Evolutionary conservation across 805 yeast genomes (phyloP).

Genomic region (Helenozyma baotianmanensis): DNA sequence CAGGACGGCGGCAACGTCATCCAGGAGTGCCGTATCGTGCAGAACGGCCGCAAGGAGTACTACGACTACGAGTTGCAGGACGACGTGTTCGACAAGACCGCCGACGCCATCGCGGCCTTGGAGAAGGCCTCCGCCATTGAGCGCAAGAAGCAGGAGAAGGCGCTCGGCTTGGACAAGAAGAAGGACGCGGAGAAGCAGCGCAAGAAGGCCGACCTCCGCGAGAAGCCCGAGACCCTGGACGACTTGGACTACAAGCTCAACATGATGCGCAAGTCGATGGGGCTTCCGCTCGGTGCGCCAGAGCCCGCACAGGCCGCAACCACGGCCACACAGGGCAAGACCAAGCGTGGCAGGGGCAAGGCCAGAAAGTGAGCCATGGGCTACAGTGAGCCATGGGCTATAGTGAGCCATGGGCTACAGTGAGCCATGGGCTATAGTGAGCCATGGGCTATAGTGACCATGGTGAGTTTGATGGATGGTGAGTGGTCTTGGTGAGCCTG

Average conservation of each 20-base stretch:
- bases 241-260: slow-evolving; percentile 34
- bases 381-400: no score
- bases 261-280: slow-evolving; percentile 22
- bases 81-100: slow-evolving; percentile 58
- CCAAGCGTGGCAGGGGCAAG: no score
- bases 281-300: slow-evolving; percentile 16
- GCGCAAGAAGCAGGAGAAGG: slow-evolving; percentile 42
- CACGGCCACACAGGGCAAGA: no score
- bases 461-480: no score
- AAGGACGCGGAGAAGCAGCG: slow-evolving; percentile 17
- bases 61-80: slow-evolving; percentile 58
- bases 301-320: no score
- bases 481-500: no score
- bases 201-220: slow-evolving; percentile 22
- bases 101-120: slow-evolving; percentile 46
- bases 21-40: slow-evolving; percentile 62
- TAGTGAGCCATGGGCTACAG: no score
- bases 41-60: slow-evolving; percentile 59
- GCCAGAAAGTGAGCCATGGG: no score
- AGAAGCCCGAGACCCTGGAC: slow-evolving; percentile 31
- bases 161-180: slow-evolving; percentile 15
- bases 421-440: no score
- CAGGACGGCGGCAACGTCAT: slow-evolving; percentile 64
- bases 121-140: slow-evolving; percentile 72
- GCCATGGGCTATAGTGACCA: no score